Evolutionary conservation across 768 basidiomycete genomes (phyloP), one percentile per base, ranked within the genome.

Genomic region (Tulasnella sp.): DNA sequence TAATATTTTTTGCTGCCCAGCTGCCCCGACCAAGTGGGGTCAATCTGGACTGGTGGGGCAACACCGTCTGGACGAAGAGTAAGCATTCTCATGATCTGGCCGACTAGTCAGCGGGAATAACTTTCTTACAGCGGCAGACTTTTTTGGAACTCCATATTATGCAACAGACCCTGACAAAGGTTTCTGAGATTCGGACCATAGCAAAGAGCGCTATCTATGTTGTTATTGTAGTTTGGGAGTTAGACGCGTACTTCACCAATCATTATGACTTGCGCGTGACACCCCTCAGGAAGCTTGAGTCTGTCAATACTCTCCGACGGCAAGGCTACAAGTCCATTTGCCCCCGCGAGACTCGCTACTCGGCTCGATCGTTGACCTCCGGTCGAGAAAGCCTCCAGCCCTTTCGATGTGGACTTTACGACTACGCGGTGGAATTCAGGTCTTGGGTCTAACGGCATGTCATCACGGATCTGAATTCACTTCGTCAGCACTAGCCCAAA

Each of bases 301-400:
- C 80, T 8, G 76, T 75, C 70, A 67, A 77, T 76, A 6, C 80
- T 78, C 67, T 79, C 74, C 37, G 82, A 78, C 2, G 92, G 93
- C 26, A 95, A 78, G 26, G 89, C 83, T 0, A 90, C 86, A 52
- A 95, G 80, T 1, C 88, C 93, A 78, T 95, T 94, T 17, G 92
- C 92, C 1, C 89, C 89, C 47, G 85, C 88, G 65, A 96, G 77
- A 75, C 92, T 94, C 14, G 89, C 89, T 4, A 90, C 89, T 29
- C 91, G 83, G 76, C 90, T 92, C 19, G 92, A 94, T 6, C 93
- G 83, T 78, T 96, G 94, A 0, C 92, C 91, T 29, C 94, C 94
- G 0, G 94, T 95, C 70, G 89, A 93, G 75, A 83, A 86, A 1
- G 92, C 94, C 71, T 83, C 83, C 69, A 92, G 81, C 8, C 84